These are phyloP conservation scores for Mortierella sp. DNA, from an alignment of 371 early-diverging fungal species.

Conservation along the genomic window DNA sequence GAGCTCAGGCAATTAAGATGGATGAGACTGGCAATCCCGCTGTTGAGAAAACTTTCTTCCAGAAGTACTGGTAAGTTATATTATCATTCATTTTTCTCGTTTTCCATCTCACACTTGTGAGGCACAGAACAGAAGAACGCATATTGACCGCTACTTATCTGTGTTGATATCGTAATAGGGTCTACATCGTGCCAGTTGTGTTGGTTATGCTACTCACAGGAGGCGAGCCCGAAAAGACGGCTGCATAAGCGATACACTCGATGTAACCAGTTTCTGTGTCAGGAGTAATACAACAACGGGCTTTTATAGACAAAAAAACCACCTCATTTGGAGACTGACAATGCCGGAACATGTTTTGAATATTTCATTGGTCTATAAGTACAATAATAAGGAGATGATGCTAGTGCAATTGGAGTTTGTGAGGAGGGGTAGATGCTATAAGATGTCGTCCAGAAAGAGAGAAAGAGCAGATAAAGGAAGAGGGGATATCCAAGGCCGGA, in stretches of 20 bases:
- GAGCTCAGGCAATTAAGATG: constrained; percentile 44
- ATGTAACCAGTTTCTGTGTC: background rate
- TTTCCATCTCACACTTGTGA: no score
- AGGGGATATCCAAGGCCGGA: constrained; percentile 1
- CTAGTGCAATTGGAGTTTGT: constrained; percentile 5
- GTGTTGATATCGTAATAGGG: constrained; percentile 7
- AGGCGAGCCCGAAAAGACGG: constrained; percentile 48
- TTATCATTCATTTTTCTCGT: background rate
- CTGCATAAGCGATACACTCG: constrained; percentile 11
- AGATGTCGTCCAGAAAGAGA: no score
- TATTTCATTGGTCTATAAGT: constrained; percentile 9
- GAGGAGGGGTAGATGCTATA: background rate
- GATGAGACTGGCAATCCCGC: constrained; percentile 50
- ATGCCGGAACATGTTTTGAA: no score
- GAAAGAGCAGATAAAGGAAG: background rate
- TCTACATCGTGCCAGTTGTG: constrained; percentile 47
- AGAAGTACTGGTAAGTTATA: constrained; percentile 53
- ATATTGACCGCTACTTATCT: background rate
- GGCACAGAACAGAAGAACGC: background rate
- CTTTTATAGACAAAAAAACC: no score
- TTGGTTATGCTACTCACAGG: constrained; percentile 46
- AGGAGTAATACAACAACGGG: background rate
- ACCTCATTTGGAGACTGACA: no score
- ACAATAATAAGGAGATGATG: constrained; percentile 7
- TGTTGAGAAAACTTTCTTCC: constrained; percentile 47